Evolutionary conservation across 2,329 filamentous ascomycete genomes (phyloP).

Genomic region (Penicillium sp.): DNA sequence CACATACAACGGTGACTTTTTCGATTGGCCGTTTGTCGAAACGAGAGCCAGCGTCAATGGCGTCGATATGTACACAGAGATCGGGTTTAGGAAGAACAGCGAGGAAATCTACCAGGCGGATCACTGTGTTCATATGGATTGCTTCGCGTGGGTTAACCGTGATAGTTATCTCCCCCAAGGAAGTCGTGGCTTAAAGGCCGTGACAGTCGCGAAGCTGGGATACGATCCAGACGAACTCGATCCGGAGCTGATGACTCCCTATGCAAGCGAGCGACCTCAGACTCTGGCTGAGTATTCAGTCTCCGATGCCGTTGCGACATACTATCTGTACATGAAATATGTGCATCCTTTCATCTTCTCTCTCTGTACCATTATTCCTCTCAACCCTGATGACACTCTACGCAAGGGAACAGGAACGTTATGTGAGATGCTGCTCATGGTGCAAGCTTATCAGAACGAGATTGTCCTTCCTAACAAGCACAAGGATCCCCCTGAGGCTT

Average conservation of each 20-base stretch:
- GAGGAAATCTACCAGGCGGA: constrained; percentile 97
- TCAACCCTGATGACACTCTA: constrained; percentile 89
- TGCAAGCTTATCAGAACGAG: constrained; percentile 88
- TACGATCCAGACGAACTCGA: constrained; percentile 98
- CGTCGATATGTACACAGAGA: constrained; percentile 99
- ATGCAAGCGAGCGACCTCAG: constrained; percentile 85
- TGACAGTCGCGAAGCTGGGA: constrained; percentile 95
- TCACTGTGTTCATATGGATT: constrained; percentile 98
- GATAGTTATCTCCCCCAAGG: constrained; percentile 97
- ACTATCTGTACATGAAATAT: constrained; percentile 99
- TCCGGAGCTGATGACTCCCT: constrained; percentile 93
- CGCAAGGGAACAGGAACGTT: constrained; percentile 96
- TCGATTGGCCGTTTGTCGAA: constrained; percentile 99
- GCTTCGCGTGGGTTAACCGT: constrained; percentile 98
- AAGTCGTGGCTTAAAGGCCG: constrained; percentile 94
- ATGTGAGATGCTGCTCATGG: constrained; percentile 99
- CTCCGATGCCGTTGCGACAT: constrained; percentile 97
- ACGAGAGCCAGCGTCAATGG: constrained; percentile 89
- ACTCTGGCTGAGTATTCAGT: constrained; percentile 97
- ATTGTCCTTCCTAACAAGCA: constrained; percentile 98
- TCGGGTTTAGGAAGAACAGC: constrained; percentile 91
- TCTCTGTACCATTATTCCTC: constrained; percentile 90
- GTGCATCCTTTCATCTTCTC: constrained; percentile 99
- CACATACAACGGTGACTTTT: constrained; percentile 99
- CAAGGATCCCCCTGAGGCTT: constrained; percentile 83